Evolutionary conservation across 2,329 filamentous ascomycete species (phyloP).

Genomic region (Domatiomyces catenatus): DNA sequence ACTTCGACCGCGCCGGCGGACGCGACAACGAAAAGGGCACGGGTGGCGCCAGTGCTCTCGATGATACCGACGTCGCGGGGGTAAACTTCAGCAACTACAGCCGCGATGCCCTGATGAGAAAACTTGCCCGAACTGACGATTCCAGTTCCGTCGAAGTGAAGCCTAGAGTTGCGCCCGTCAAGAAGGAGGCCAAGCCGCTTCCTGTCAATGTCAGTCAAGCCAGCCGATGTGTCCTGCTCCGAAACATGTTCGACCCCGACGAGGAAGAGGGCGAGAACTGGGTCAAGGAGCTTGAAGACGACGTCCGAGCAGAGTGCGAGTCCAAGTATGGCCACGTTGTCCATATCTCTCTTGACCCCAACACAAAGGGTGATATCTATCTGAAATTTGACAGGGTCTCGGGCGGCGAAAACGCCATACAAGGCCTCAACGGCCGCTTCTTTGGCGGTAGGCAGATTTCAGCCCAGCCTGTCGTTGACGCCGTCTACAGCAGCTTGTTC

Average conservation of each 20-base stretch:
- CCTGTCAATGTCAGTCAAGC: conserved; percentile 82
- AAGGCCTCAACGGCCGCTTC: conserved; percentile 89
- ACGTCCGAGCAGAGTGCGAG: conserved; percentile 85
- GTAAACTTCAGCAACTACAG: conserved; percentile 99
- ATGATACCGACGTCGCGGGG: conserved; percentile 93
- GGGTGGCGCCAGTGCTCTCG: conserved; percentile 80
- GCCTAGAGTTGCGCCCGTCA: conserved; percentile 54
- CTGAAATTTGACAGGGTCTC: conserved; percentile 94
- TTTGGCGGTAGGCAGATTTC: conserved; percentile 89
- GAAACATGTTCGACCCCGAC: conserved; percentile 86
- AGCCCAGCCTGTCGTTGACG: conserved; percentile 90
- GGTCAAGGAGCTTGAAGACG: conserved; percentile 86
- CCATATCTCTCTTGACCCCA: conserved; percentile 87
- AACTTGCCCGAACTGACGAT: conserved; percentile 92
- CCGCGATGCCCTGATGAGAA: conserved; percentile 95
- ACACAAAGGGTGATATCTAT: conserved; percentile 91
- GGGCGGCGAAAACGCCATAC: conserved; percentile 93
- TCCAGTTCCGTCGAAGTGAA: conserved; percentile 38
- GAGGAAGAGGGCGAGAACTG: conserved; percentile 81
- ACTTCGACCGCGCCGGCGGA: conserved; percentile 80
- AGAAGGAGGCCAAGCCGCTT: conserved; percentile 61
- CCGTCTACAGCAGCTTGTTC: conserved; percentile 95
- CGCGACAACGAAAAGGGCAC: conserved; percentile 77
- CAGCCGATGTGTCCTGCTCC: conserved; percentile 81
- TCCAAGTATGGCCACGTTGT: conserved; percentile 93